Evolutionary conservation across 2,329 filamentous ascomycete species (phyloP).

Genomic region (Xylaria hypoxylon): DNA sequence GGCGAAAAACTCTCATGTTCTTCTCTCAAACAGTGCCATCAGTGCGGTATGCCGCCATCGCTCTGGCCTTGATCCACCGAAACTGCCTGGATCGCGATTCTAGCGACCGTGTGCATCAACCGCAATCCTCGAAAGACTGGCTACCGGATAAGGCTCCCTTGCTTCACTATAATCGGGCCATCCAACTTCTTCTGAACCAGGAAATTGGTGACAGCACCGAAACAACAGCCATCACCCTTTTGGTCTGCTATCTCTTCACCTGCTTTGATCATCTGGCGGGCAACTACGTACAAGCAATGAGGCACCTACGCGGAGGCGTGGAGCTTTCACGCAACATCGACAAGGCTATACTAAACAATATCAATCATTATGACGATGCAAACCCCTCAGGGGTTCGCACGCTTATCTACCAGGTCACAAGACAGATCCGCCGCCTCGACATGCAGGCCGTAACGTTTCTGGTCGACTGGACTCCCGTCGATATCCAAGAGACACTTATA

Average conservation of each 20-base stretch:
- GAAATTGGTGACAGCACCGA: slow-evolving; percentile 40
- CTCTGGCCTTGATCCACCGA: slow-evolving; percentile 49
- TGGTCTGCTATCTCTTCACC: slow-evolving; percentile 56
- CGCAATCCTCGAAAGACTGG: slow-evolving; percentile 14
- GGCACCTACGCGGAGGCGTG: slow-evolving; percentile 53
- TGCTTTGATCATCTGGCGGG: slow-evolving; percentile 54
- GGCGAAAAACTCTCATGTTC: slow-evolving; percentile 52
- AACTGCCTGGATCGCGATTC: slow-evolving; percentile 43
- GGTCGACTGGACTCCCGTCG: slow-evolving; percentile 51
- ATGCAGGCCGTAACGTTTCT: slow-evolving; percentile 53
- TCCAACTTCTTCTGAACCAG: slow-evolving; percentile 48
- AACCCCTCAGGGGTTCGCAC: slow-evolving; percentile 37
- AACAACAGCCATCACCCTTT: slow-evolving; percentile 51
- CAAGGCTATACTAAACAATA: slow-evolving; percentile 29
- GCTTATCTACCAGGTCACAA: slow-evolving; percentile 49
- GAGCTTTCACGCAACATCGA: slow-evolving; percentile 47
- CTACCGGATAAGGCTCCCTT: slow-evolving; percentile 43
- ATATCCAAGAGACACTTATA: slow-evolving; percentile 43
- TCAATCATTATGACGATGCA: slow-evolving; percentile 29
- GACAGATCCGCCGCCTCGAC: slow-evolving; percentile 54
- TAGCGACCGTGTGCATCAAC: slow-evolving; percentile 19
- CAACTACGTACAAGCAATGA: slow-evolving; percentile 52
- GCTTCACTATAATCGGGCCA: slow-evolving; percentile 49
- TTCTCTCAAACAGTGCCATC: slow-evolving; percentile 53
- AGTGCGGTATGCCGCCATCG: slow-evolving; percentile 52